Evolutionary conservation across 331 rosid species (phyloP), one percentile per base, ranked within the genome.

Genomic region (Phaseolus coccineus): DNA sequence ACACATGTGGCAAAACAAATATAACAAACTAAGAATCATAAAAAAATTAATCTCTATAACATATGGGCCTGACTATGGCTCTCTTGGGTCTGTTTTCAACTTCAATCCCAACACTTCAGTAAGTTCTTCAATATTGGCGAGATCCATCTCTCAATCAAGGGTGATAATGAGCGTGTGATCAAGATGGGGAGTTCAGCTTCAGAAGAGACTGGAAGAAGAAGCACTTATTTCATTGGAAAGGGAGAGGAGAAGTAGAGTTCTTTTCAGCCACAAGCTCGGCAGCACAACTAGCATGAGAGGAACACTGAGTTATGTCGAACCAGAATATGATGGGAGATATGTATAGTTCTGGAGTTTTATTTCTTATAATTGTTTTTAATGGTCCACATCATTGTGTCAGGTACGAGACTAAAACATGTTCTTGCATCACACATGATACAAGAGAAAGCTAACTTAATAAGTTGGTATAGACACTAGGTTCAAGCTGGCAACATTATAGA

Each of bases 251-350:
- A 92, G 96, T 47, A 94, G 96, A 46, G 97, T 92, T 82, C 81
- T 92, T 46, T 90, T 86, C 80, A 93, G 98, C 71, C 91, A 93
- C 1, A 97, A 91, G 87, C 97, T 93, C 39, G 90, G 98, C 89
- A 95, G 97, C 88, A 92, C 98, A 82, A 90, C 97, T 9, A 95
- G 97, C 80, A 91, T 92, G 94, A 90, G 96, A 88, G 97, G 97
- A 31, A 92, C 97, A 52, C 74, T 91, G 63, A 90, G 97, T 66
- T 95, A 95, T 82, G 93, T 87, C 6, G 98, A 97, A 63, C 98
- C 97, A 2, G 97, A 95, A 69, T 92, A 87, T 88, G 61, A 87
- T 88, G 93, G 98, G 91, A 85, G 97, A 95, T 30, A 90, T 91
- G 25, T 92, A 95, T 88, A 91, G 97, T 78, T 87, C 92, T 8